A percentile compares a stretch with the other conserved stretches of the same genome.
Conservation (phyloP, 2,329 filamentous ascomycete genomes). For the Penicillium sp. region DNA sequence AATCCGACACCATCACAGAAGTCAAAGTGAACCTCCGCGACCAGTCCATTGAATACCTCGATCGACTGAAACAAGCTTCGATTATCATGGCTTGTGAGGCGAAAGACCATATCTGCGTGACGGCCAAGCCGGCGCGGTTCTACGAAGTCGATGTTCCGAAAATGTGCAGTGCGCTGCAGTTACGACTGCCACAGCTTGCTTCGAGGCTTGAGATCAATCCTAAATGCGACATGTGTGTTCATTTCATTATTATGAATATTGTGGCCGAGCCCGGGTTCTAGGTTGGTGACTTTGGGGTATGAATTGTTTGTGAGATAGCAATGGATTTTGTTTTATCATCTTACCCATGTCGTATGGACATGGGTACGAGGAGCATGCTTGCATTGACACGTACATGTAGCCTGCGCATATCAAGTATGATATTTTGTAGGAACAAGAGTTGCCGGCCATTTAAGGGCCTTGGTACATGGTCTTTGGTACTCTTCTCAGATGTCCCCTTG, state of each 20-base stretch:
- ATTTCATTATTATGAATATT: not conserved
- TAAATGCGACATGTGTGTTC: not conserved
- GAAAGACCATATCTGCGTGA: not conserved
- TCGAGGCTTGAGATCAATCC: not conserved
- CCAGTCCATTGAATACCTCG: not conserved
- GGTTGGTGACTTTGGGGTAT: not conserved
- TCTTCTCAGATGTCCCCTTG: not conserved
- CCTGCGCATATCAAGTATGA: not conserved
- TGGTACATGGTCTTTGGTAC: not conserved
- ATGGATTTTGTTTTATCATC: not conserved
- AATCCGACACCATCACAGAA: not conserved
- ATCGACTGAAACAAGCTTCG: not conserved
- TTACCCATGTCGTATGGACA: no score
- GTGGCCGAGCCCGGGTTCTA: not conserved
- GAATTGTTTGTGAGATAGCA: not conserved
- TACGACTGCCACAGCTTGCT: not conserved
- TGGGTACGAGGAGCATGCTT: accelerated
- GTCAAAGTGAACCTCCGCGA: not conserved
- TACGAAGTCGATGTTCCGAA: not conserved
- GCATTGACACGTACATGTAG: not conserved
- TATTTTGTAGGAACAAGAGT: not conserved
- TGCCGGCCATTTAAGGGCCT: not conserved
- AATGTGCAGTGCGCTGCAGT: not conserved
- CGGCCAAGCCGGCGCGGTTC: not conserved
- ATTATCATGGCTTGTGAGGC: not conserved